phyloP scores from a whole-genome alignment of 2,329 filamentous ascomycete genomes.

The Trichoderma breve region DNA sequence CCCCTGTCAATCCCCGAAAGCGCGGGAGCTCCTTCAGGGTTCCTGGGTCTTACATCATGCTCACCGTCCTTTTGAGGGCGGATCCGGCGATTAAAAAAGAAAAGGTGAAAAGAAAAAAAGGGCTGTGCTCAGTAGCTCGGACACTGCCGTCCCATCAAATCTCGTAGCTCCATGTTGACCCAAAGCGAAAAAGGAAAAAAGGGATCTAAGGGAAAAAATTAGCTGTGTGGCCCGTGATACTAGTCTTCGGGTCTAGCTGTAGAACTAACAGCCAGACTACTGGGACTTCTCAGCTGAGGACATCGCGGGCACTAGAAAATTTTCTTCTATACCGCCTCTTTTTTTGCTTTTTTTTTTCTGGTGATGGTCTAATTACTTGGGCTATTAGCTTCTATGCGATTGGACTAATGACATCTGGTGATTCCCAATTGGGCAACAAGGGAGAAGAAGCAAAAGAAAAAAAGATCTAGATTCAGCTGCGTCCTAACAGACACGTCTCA shows the following conservation, averaged over 20 bases:
- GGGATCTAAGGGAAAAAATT: not conserved
- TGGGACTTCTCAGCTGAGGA: not conserved
- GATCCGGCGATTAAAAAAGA: not conserved
- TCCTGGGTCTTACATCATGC: conserved; percentile 10
- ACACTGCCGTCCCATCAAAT: not conserved
- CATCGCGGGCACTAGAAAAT: conserved; percentile 9
- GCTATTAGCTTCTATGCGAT: not conserved
- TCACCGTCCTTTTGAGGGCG: conserved; percentile 1
- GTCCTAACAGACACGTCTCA: not conserved
- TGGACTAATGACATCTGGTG: not conserved
- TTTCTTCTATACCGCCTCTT: not conserved
- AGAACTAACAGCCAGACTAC: not conserved
- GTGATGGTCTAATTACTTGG: not conserved
- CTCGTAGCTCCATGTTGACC: not conserved
- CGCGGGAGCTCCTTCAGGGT: not conserved
- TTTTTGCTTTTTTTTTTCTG: not conserved
- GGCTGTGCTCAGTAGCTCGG: not conserved
- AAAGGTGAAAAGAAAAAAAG: not conserved
- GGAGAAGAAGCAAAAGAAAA: not conserved
- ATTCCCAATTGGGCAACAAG: not conserved
- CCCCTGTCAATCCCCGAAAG: not conserved
- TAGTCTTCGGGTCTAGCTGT: not conserved
- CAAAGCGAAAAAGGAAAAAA: not conserved
- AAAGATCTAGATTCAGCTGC: not conserved
- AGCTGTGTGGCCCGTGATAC: not conserved